phyloP scores from a whole-genome alignment of 352 stramenopile genomes.

The Pythium oligandrum region DNA sequence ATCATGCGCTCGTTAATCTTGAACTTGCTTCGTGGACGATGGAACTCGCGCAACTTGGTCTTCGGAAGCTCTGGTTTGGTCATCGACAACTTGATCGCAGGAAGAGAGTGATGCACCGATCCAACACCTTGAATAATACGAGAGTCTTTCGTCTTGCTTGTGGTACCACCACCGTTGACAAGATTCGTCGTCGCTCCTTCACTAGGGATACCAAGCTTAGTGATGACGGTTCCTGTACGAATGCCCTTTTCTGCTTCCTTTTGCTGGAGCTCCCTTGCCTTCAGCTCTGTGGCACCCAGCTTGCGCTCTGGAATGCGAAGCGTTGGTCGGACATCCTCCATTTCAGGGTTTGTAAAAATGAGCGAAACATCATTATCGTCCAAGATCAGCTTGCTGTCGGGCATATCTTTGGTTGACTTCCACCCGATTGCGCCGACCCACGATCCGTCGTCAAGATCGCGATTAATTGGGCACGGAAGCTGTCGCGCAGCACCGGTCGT shows the following conservation, averaged over 20 bases:
- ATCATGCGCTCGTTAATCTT: slow-evolving; percentile 79
- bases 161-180: slow-evolving; percentile 55
- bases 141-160: slow-evolving; percentile 81
- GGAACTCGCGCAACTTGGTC: slow-evolving; percentile 75
- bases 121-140: slow-evolving; percentile 84
- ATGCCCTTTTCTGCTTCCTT: slow-evolving; percentile 72
- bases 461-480: slow-evolving; percentile 57
- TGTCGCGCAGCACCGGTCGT: background rate
- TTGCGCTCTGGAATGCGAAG: slow-evolving; percentile 81
- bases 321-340: slow-evolving; percentile 77
- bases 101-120: slow-evolving; percentile 78
- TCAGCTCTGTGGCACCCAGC: slow-evolving; percentile 69
- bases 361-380: slow-evolving; percentile 80
- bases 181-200: slow-evolving; percentile 65
- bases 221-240: slow-evolving; percentile 80
- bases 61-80: slow-evolving; percentile 84
- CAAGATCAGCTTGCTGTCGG: slow-evolving; percentile 71
- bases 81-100: slow-evolving; percentile 83
- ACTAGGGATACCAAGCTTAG: slow-evolving; percentile 62
- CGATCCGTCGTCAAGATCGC: slow-evolving; percentile 57
- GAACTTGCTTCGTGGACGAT: slow-evolving; percentile 79
- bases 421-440: slow-evolving; percentile 79
- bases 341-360: slow-evolving; percentile 71
- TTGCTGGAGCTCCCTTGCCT: slow-evolving; percentile 66
- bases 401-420: slow-evolving; percentile 78